Percentiles rank a stretch among this genome's conserved stretches.
phyloP scores from a whole-genome alignment of 2,329 filamentous ascomycete genomes.

The Fonsecaea pugnacius region DNA sequence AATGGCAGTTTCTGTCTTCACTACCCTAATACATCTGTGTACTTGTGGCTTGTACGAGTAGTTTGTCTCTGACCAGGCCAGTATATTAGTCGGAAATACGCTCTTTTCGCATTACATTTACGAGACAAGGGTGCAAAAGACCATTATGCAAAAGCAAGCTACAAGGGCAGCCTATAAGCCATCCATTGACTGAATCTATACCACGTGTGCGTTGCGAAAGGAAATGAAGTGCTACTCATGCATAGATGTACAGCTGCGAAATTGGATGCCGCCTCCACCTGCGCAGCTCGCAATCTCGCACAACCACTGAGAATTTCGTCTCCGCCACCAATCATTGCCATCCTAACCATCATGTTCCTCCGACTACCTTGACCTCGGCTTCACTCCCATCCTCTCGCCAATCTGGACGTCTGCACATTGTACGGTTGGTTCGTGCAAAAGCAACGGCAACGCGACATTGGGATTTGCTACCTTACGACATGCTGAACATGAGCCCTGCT shows the following conservation, averaged over 20 bases:
- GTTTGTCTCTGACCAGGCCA: neutral
- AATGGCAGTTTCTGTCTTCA: no score
- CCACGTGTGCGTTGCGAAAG: neutral
- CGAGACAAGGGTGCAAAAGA: neutral
- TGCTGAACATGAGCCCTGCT: neutral
- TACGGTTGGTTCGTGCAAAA: neutral
- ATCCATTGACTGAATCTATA: neutral
- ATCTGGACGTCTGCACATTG: neutral
- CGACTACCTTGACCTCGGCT: neutral
- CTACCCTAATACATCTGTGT: no score
- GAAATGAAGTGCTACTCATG: neutral
- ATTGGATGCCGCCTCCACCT: neutral
- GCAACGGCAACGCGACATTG: neutral
- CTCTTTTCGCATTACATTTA: neutral
- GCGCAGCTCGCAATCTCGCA: neutral
- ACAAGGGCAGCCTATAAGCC: neutral
- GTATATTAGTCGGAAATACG: neutral
- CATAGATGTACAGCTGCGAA: neutral
- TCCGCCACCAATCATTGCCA: conserved; percentile 1
- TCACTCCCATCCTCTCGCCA: neutral
- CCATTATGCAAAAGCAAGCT: neutral
- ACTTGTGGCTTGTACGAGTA: no score
- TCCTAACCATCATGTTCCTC: conserved; percentile 4
- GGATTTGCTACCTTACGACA: neutral
- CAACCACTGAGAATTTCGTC: neutral